Base-by-base conservation (phyloP, 1,284 basidiomycete genomes). In the Ceratobasidium sp. region DNA sequence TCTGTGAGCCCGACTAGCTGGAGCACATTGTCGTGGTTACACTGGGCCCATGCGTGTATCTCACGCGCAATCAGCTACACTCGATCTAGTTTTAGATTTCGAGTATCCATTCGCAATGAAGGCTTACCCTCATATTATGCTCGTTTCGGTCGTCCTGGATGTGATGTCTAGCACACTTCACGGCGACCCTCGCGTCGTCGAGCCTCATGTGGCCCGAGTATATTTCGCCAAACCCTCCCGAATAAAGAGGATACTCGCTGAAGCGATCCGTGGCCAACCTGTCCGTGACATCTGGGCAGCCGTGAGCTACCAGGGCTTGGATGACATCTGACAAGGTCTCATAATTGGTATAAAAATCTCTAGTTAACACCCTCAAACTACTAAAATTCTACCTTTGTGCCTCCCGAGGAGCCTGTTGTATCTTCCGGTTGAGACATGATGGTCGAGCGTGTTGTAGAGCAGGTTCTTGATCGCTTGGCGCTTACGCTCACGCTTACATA, bases 201-300 rank as follows among this genome's bases (percentile, higher is more conserved):
- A 5, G 34, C 0, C 17, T 11, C n/a, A 64, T 22, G 9, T 37
- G 9, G 15, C 61, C 61, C 13, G 29, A 22, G 40, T 64, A 64
- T 22, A 64, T 64, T 8, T 64, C 61, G 7, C 61, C 61, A 22
- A 64, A 49, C 13, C 61, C 61, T 43, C 61, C 61, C 6, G n/a
- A 22, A n/a, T 43, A 37, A 11, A 64, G 25, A 15, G 61, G 61
- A 43, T 37, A 40, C 19, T 40, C 17, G 19, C 46, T 49, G 19
- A 49, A 49, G 15, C 19, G 46, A 17, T 49, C 46, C 19, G 46
- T 6, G 19, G 15, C 46, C 19, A 49, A n/a, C 19, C 19, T n/a
- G 2, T 6, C 13, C 1, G 46, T 49, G 4, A 49, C 19, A 49
- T 49, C 46, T 17, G 46, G 46, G 46, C 46, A 49, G 46, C 46